These are phyloP conservation scores for Neurospora sp. DNA, from an alignment of 495 filamentous ascomycete species.

Conservation along the genomic window DNA sequence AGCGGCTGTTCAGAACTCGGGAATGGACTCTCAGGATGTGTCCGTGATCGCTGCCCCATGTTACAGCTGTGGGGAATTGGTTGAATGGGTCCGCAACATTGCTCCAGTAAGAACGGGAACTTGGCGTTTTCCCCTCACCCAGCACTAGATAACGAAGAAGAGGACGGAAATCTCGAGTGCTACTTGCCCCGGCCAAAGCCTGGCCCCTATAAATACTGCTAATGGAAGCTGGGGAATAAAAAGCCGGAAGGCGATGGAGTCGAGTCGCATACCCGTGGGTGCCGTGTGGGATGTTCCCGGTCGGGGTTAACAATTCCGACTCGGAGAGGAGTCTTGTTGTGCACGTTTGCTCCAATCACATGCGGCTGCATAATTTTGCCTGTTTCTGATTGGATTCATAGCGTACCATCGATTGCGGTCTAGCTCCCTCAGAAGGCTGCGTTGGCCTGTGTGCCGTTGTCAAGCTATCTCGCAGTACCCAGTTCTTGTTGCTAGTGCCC, in stretches of 20 bases:
- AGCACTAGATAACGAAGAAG: not conserved
- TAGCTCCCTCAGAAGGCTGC: not conserved
- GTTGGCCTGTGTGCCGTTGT: not conserved
- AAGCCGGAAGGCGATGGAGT: not conserved
- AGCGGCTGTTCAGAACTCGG: not conserved
- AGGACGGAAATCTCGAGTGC: not conserved
- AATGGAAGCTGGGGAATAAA: not conserved
- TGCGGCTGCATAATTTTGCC: conserved; percentile 4
- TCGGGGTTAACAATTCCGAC: not conserved
- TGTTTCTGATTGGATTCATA: conserved; percentile 6
- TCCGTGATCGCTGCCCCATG: not conserved
- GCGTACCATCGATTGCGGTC: not conserved
- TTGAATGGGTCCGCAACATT: not conserved
- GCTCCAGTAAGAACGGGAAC: not conserved
- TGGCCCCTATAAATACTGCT: not conserved
- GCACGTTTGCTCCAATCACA: not conserved
- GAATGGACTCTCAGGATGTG: not conserved
- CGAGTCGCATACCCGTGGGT: not conserved
- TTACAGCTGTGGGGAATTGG: not conserved
- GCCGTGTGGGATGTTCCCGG: not conserved
- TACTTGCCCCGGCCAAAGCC: not conserved
- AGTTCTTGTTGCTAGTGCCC: not conserved
- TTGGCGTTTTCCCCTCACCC: not conserved
- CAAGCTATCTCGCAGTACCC: conserved; percentile 4
- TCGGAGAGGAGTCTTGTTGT: not conserved